A percentile compares a stretch with the other conserved stretches of the same genome.
Conservation (phyloP, 2,329 filamentous ascomycete species). For the Fusarium nurragi region DNA sequence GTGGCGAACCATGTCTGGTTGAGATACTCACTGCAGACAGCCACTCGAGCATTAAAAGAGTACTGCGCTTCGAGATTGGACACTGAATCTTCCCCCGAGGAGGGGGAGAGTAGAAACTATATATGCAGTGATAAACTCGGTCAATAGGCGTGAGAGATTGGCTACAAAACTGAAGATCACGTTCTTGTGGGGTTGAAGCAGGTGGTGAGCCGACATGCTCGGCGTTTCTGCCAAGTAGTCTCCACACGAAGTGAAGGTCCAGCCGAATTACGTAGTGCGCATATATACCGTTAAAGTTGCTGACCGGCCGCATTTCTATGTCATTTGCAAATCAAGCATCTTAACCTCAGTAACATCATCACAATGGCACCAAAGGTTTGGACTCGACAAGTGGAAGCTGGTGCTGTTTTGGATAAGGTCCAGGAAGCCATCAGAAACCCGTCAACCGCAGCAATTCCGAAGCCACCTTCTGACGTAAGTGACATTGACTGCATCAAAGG, state of each 20-base stretch:
- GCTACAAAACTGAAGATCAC: too few relatives aligned
- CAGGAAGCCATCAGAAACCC: conserved; percentile 32
- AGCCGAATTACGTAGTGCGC: conserved; percentile 17
- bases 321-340: not conserved
- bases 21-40: too few relatives aligned
- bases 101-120: too few relatives aligned
- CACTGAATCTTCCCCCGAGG: too few relatives aligned
- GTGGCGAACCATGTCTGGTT: too few relatives aligned
- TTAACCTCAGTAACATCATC: not conserved
- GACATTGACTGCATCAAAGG: not conserved
- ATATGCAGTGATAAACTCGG: too few relatives aligned
- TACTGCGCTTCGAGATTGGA: too few relatives aligned
- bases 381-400: conserved; percentile 20
- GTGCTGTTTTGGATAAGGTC: conserved; percentile 34
- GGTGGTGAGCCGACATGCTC: not conserved
- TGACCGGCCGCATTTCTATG: not conserved
- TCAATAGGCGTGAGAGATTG: too few relatives aligned
- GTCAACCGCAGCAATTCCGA: conserved; percentile 19
- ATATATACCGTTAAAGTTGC: conserved; percentile 1
- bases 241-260: conserved; percentile 27
- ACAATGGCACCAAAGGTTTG: conserved; percentile 31
- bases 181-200: not conserved
- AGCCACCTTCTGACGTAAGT: conserved; percentile 38
- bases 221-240: conserved; percentile 5
- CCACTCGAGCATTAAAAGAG: too few relatives aligned